Percentiles rank a stretch among this genome's conserved stretches.
These are phyloP conservation scores for Fusarium bulbicola DNA, from an alignment of 2,329 filamentous ascomycete genomes.

Conservation along the genomic window DNA sequence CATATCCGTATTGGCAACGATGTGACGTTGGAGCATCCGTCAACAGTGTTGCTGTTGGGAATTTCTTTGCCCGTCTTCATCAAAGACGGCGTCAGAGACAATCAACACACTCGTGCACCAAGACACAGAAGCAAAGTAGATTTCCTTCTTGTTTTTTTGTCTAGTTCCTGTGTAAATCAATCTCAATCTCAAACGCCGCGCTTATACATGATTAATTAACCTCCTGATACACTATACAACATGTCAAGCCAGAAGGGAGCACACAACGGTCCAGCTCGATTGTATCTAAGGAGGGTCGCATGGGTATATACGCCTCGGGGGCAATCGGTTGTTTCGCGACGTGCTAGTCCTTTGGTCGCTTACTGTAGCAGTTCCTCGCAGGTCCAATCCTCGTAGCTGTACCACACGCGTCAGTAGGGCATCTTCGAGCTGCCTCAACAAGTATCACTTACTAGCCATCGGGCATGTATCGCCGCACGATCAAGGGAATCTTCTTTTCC, in stretches of 20 bases:
- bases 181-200: constrained; percentile 49
- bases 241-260: constrained; percentile 29
- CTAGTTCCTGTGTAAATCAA: constrained; percentile 43
- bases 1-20: background rate
- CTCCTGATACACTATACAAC: constrained; percentile 30
- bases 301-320: constrained; percentile 41
- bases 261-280: constrained; percentile 35
- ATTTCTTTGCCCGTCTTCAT: background rate
- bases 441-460: constrained; percentile 83
- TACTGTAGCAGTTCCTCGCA: constrained; percentile 89
- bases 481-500: constrained; percentile 98
- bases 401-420: constrained; percentile 17
- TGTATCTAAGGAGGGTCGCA: constrained; percentile 35
- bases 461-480: constrained; percentile 93
- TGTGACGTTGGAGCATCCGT: constrained; percentile 7
- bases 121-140: constrained; percentile 29
- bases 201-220: constrained; percentile 47
- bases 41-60: constrained; percentile 2
- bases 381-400: constrained; percentile 98
- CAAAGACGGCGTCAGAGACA: constrained; percentile 5
- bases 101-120: constrained; percentile 18
- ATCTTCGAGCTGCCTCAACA: background rate
- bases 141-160: constrained; percentile 40
- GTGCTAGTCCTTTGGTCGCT: constrained; percentile 33
- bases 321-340: constrained; percentile 27